Percentiles rank a stretch among this genome's conserved stretches.
Evolutionary conservation across 257 asterid genomes (phyloP).

Genomic region (Solanum corneliomulleri): DNA sequence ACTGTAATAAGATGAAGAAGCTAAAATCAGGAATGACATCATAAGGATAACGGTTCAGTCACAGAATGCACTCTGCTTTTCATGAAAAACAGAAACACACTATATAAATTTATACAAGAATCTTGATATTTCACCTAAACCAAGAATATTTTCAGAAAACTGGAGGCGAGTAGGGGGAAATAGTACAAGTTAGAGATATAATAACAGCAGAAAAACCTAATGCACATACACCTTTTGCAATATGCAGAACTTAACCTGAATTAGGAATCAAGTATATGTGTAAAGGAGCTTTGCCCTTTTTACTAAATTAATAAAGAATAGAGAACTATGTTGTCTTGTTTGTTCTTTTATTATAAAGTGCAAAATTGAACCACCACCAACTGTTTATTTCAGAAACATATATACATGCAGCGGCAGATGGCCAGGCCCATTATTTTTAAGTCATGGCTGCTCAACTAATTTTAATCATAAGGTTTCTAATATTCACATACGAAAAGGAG

Average conservation of each 20-base stretch:
- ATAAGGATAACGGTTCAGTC: neutral
- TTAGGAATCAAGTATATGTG: neutral
- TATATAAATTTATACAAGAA: neutral
- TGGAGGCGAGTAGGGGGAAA: neutral
- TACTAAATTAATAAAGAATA: neutral
- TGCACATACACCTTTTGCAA: neutral
- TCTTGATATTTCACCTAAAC: neutral
- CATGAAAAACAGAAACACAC: neutral
- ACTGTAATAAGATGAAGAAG: constrained; percentile 29
- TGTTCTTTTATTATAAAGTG: neutral
- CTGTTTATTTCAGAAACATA: neutral
- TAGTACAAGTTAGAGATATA: neutral
- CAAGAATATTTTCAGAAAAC: neutral
- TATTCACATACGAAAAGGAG: neutral
- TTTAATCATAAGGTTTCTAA: neutral
- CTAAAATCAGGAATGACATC: neutral
- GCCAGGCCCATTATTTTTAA: neutral
- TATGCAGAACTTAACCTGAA: neutral
- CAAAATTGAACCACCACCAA: neutral
- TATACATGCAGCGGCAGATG: neutral
- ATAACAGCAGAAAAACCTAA: neutral
- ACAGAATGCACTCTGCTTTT: neutral
- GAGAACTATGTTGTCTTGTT: neutral
- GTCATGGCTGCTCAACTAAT: neutral
- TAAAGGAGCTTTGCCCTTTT: neutral